Evolutionary conservation across 2,329 filamentous ascomycete genomes (phyloP), one percentile per base, ranked within the genome.

Genomic region (Aspergillus brunneoviolaceus): DNA sequence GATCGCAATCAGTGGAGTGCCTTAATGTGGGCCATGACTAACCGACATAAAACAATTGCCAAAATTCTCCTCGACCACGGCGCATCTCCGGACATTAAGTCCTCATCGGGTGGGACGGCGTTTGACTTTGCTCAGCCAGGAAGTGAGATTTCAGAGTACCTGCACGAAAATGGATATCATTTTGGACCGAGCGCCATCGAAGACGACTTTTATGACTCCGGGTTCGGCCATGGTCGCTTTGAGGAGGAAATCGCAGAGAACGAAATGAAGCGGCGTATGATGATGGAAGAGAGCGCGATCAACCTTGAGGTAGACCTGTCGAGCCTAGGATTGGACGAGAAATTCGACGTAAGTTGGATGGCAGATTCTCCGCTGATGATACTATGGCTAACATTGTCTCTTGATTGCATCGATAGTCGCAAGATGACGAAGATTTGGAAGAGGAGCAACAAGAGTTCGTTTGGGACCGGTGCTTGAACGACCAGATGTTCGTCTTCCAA

Each of bases 401-500:
- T 51, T 25, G 33, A 12, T 55, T 55, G 7, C 9, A 19, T 39
- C 33, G 23, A 42, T 42, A 75, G 70, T 82, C 86, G 19, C 82
- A 85, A 16, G 92, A 94, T 61, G 93, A 97, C 19, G 92, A 94
- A 59, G 93, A 97, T 57, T 84, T 92, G 21, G 90, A 92, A 67
- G 92, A 96, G 69, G 93, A 97, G 60, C 87, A 88, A 59, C 93
- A 96, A 70, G 95, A 98, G 65, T 99, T 99, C 70, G 89, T 97
- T 62, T 99, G 95, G 95, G 90, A 90, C 64, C 85, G 90, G 68
- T 99, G 95, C 76, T 82, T 96, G 52, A 92, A 97, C 73, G 95
- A 99, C 74, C 95, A 99, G 75, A 99, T 99, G 95, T 99, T 99
- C 74, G 95, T 99, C 42, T 99, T 99, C 74, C 95, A 99, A 75